Evolutionary conservation across 768 basidiomycete genomes (phyloP).

Genomic region (Mycena alexandri): DNA sequence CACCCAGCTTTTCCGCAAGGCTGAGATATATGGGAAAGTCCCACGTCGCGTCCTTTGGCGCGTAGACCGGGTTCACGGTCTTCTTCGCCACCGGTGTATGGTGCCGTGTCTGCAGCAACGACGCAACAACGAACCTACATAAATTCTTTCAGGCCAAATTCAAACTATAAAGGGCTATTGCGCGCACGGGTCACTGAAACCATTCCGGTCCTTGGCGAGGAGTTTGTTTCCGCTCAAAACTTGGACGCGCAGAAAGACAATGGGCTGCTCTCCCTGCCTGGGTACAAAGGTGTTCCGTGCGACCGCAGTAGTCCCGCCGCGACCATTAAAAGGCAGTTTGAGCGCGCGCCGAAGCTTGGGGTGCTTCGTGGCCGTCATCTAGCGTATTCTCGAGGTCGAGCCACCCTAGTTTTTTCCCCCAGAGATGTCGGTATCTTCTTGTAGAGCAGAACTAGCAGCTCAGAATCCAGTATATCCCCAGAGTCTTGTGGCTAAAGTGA

Average conservation of each 20-base stretch:
- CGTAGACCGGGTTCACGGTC: slow-evolving; percentile 75
- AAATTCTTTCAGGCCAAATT: slow-evolving; percentile 2
- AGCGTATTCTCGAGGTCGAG: not conserved
- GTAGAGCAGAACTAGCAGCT: too few relatives aligned
- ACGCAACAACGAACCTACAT: slow-evolving; percentile 77
- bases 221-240: slow-evolving; percentile 75
- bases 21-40: slow-evolving; percentile 89
- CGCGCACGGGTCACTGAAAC: slow-evolving; percentile 84
- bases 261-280: slow-evolving; percentile 70
- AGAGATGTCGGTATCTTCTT: not conserved
- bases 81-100: slow-evolving; percentile 85
- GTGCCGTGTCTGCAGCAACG: slow-evolving; percentile 66
- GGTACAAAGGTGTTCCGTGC: slow-evolving; percentile 51
- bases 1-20: slow-evolving; percentile 77
- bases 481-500: too few relatives aligned
- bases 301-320: slow-evolving; percentile 16
- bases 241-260: slow-evolving; percentile 77
- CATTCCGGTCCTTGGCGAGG: slow-evolving; percentile 72
- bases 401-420: not conserved
- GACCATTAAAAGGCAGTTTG: slow-evolving; percentile 28
- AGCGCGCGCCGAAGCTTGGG: slow-evolving; percentile 36
- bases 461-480: too few relatives aligned
- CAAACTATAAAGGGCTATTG: not conserved
- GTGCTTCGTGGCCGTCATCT: slow-evolving; percentile 29
- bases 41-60: slow-evolving; percentile 83